These are phyloP conservation scores for Coemansia sp. DNA, from an alignment of 192 early-diverging fungal genomes.

Conservation along the genomic window DNA sequence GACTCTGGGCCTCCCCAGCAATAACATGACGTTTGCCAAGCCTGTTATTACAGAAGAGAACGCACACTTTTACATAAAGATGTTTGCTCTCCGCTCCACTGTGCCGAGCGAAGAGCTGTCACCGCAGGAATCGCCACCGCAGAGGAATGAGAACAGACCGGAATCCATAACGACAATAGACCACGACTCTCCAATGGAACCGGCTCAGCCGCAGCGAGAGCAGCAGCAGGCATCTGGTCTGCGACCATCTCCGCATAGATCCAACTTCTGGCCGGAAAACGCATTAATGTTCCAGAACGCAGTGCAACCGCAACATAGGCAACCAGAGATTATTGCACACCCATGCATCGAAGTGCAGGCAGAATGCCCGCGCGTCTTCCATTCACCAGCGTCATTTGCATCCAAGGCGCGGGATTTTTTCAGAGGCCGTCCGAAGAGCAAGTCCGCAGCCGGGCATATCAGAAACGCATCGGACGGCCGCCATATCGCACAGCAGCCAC, in stretches of 20 bases:
- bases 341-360: slow-evolving; percentile 3
- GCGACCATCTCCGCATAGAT: not conserved
- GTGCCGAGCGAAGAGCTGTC: slow-evolving; percentile 24
- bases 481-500: slow-evolving; percentile 2
- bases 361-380: slow-evolving; percentile 4
- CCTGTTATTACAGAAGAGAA: slow-evolving; percentile 27
- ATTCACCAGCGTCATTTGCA: not conserved
- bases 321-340: not conserved
- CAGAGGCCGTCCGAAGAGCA: slow-evolving; percentile 21
- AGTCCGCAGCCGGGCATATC: slow-evolving; percentile 1
- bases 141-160: not conserved
- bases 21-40: slow-evolving; percentile 9
- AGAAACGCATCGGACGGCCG: slow-evolving; percentile 15
- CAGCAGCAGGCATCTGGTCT: not conserved
- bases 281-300: not conserved
- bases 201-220: not conserved
- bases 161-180: not conserved
- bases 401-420: slow-evolving; percentile 15
- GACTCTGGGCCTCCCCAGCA: slow-evolving; percentile 12
- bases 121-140: slow-evolving; percentile 13
- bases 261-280: slow-evolving; percentile 22
- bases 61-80: slow-evolving; percentile 25
- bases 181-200: not conserved
- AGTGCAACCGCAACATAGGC: not conserved
- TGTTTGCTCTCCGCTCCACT: slow-evolving; percentile 30